Percentiles rank a stretch among this genome's conserved stretches.
Conservation (phyloP, 2,329 filamentous ascomycete genomes). For the Torrubiellomyces zombiae region DNA sequence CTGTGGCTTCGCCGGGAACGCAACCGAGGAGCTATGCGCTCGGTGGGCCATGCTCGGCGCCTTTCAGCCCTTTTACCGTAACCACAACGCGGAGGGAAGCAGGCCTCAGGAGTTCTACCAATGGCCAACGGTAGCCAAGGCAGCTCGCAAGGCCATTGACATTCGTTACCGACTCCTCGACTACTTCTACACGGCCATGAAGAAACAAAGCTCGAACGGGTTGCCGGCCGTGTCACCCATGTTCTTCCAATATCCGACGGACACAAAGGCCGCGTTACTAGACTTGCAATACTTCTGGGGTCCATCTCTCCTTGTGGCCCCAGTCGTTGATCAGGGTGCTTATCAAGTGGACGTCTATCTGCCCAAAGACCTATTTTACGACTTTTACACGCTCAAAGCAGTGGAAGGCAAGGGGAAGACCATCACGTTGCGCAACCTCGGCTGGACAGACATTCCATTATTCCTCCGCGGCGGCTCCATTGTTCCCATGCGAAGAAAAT, state of each 20-base stretch:
- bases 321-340: constrained; percentile 23
- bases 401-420: constrained; percentile 20
- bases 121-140: constrained; percentile 42
- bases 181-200: constrained; percentile 58
- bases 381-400: constrained; percentile 26
- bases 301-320: constrained; percentile 24
- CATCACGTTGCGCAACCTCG: constrained; percentile 16
- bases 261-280: constrained; percentile 21
- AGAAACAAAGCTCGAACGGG: constrained; percentile 39
- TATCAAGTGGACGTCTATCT: constrained; percentile 26
- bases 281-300: constrained; percentile 32
- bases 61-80: constrained; percentile 52
- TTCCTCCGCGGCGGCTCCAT: constrained; percentile 47
- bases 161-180: constrained; percentile 56
- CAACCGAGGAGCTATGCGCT: constrained; percentile 43
- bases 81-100: constrained; percentile 36
- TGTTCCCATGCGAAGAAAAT: constrained; percentile 36
- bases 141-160: constrained; percentile 49
- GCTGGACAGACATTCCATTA: constrained; percentile 37
- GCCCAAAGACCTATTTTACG: constrained; percentile 28
- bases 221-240: constrained; percentile 49
- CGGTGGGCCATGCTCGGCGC: constrained; percentile 51
- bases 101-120: constrained; percentile 47
- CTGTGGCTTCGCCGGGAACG: constrained; percentile 55
- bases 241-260: constrained; percentile 49